Percentiles rank a stretch among this genome's conserved stretches.
phyloP scores from a whole-genome alignment of 176 grass and related monocot species.

The Pontederia crassipes region DNA sequence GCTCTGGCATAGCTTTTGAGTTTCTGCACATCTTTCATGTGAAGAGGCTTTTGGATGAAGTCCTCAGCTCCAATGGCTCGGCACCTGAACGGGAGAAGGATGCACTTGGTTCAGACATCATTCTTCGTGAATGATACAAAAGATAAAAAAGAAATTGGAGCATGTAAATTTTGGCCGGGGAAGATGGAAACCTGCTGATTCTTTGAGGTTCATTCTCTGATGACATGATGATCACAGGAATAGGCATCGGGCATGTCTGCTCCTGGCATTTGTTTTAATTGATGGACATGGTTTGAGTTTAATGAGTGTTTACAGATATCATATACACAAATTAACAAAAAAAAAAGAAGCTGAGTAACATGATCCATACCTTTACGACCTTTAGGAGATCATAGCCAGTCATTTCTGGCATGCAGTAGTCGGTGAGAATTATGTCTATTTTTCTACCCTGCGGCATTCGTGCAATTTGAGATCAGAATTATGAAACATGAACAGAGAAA shows the following conservation, averaged over 20 bases:
- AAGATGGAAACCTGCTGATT: too few species aligned
- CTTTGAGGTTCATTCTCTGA: too few species aligned
- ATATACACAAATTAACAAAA: neutral
- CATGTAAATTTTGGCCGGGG: too few species aligned
- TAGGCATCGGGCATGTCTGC: constrained; percentile 48
- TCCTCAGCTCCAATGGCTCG: too few species aligned
- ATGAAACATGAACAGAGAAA: too few species aligned
- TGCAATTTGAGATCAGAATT: constrained; percentile 7
- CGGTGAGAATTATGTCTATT: constrained; percentile 88
- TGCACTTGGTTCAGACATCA: neutral
- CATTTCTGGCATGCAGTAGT: constrained; percentile 99
- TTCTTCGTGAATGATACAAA: neutral
- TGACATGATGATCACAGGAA: neutral
- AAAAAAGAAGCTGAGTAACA: neutral
- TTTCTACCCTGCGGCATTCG: constrained; percentile 46
- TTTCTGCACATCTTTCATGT: constrained; percentile 61
- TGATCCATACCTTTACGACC: constrained; percentile 58
- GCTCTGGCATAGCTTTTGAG: constrained; percentile 47
- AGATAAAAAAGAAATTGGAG: constrained; percentile 12
- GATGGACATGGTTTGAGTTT: neutral
- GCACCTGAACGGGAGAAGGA: too few species aligned
- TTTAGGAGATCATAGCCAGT: constrained; percentile 91
- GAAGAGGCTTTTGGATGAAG: constrained; percentile 26
- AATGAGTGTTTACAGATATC: neutral
- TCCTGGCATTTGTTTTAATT: constrained; percentile 31